phyloP scores from a whole-genome alignment of 2,329 filamentous ascomycete species.

The Trichoderma cornu-damae region DNA sequence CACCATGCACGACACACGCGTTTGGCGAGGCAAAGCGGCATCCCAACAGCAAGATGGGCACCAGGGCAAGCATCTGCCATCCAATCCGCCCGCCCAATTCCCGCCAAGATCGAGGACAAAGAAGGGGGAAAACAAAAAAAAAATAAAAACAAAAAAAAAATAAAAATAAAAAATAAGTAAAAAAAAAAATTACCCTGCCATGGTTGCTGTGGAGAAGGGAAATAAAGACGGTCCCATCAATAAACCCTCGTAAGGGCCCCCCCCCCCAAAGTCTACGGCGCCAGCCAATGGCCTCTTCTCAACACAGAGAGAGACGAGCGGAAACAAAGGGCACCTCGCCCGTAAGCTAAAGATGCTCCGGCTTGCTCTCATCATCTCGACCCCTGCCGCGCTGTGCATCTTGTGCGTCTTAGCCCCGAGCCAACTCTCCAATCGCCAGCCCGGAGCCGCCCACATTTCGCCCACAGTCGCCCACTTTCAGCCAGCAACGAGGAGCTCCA shows the following conservation, averaged over 20 bases:
- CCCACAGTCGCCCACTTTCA: slow-evolving; percentile 14
- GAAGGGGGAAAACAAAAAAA: no score
- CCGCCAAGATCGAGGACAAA: no score
- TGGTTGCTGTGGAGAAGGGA: slow-evolving; percentile 19
- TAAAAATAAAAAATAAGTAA: no score
- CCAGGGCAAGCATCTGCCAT: background rate
- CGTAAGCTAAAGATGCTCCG: background rate
- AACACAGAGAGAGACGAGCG: background rate
- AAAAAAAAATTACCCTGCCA: background rate
- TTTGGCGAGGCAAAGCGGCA: slow-evolving; percentile 5
- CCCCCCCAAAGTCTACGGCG: background rate
- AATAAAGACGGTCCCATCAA: background rate
- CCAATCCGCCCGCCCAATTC: slow-evolving; percentile 11
- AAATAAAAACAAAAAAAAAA: background rate
- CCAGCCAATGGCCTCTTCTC: slow-evolving; percentile 7
- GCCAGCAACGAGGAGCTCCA: slow-evolving; percentile 8
- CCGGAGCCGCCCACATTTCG: slow-evolving; percentile 12
- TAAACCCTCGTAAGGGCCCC: background rate
- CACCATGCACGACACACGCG: slow-evolving; percentile 16
- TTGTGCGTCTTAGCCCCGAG: background rate
- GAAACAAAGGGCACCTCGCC: background rate
- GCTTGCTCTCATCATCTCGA: slow-evolving; percentile 15
- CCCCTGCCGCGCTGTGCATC: slow-evolving; percentile 10
- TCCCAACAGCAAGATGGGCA: background rate
- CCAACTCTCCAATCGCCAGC: slow-evolving; percentile 13